A percentile compares a stretch with the other conserved stretches of the same genome.
phyloP scores from a whole-genome alignment of 768 basidiomycete species.

The Tricholomella constricta region DNA sequence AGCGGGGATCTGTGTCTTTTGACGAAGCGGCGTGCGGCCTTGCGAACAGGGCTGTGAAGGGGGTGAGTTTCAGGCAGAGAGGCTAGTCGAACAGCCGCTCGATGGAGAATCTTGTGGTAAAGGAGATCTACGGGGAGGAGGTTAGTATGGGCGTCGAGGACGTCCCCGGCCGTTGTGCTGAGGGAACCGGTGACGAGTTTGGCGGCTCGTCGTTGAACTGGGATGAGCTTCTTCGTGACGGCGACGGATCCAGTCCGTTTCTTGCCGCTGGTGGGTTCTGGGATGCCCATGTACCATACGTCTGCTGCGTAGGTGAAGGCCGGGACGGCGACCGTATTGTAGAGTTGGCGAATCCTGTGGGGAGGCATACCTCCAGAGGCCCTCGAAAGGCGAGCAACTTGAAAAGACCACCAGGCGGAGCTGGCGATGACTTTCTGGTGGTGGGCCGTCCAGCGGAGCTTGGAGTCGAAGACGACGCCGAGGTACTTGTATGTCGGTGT shows the following conservation, averaged over 20 bases:
- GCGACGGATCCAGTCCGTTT: constrained; percentile 1
- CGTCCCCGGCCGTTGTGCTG: not conserved
- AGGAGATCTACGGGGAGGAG: constrained; percentile 3
- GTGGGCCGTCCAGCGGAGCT: constrained; percentile 13
- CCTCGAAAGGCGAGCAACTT: not conserved
- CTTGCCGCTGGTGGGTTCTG: not conserved
- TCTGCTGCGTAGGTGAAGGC: too few species aligned
- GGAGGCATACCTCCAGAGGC: too few species aligned
- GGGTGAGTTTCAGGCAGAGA: not conserved
- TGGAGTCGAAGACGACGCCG: too few species aligned
- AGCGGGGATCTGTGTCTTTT: not conserved
- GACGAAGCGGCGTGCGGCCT: not conserved
- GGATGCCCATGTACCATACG: constrained; percentile 8
- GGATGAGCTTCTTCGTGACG: not conserved
- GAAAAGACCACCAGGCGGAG: constrained; percentile 1
- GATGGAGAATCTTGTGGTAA: not conserved
- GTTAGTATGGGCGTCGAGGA: not conserved
- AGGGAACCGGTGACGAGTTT: constrained; percentile 8
- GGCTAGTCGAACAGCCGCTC: not conserved
- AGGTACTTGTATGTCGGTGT: not conserved
- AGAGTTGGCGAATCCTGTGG: too few species aligned
- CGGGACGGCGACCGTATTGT: too few species aligned
- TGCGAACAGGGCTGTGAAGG: not conserved
- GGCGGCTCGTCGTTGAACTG: constrained; percentile 1
- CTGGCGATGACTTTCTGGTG: constrained; percentile 4